phyloP scores from a whole-genome alignment of 208 protist genomes.

The Kentomonas sorsogonicus region DNA sequence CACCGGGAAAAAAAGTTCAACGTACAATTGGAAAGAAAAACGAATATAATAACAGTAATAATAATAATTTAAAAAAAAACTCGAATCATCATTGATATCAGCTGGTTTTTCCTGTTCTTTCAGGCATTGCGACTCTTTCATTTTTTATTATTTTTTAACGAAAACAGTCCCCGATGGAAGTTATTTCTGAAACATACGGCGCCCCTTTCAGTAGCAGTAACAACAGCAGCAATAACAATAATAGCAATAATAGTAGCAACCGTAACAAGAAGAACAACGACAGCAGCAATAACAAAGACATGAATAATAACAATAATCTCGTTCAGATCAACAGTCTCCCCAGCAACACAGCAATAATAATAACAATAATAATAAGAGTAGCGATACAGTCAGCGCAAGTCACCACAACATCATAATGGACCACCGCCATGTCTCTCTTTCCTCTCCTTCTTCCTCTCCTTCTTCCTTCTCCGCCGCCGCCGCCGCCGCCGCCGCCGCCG shows the following conservation, averaged over 20 bases:
- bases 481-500: too few species aligned
- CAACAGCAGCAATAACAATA: not conserved
- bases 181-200: constrained; percentile 14
- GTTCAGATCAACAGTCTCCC: not conserved
- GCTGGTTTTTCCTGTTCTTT: constrained; percentile 9
- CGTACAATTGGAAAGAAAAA: constrained; percentile 5
- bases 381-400: too few species aligned
- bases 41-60: too few species aligned
- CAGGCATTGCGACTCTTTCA: constrained; percentile 8
- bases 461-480: too few species aligned
- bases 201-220: too few species aligned
- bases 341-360: constrained; percentile 1
- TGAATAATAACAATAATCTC: not conserved
- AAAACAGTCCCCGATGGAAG: not conserved
- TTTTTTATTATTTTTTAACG: constrained; percentile 16
- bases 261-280: not conserved
- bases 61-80: too few species aligned
- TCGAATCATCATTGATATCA: not conserved
- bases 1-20: not conserved
- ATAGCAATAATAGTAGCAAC: not conserved
- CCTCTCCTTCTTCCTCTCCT: too few species aligned
- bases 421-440: too few species aligned
- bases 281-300: constrained; percentile 11
- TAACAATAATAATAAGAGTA: constrained; percentile 11
- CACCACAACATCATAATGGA: too few species aligned